Base-by-base conservation (phyloP, 345 rosid species). In the Trapa bicornis region DNA sequence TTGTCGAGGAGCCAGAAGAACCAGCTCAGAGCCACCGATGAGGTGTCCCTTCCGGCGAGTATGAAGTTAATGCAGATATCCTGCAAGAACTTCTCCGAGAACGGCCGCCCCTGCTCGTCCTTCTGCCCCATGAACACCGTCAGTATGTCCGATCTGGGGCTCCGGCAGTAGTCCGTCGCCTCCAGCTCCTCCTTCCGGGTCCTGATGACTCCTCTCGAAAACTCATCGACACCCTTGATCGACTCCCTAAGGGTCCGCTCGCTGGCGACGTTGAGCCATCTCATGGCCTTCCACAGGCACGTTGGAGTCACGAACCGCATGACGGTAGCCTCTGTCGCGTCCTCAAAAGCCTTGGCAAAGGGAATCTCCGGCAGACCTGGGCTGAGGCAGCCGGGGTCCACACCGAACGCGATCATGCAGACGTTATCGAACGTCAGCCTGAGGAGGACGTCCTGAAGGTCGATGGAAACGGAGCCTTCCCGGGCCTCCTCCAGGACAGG, bases 11-110 rank as follows among this genome's bases (percentile, higher is more conserved):
- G 73, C 99, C 99, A 91, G 76, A 88, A 88, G 65, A 88, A 94
- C 99, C 99, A 91, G 72, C 95, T 87, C 73, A 94, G 12, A 29
- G 97, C 97, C 56, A 91, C 99, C 0, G 99, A 91, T 6, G 97
- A 94, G 17, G 99, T 91, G 70, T 94, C 99, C 77, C 99, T 87
- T 35, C 99, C 97, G 22, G 99, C 99, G 66, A 94, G 89, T 33
- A 94, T 94, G 53, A 94, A 89, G 74, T 91, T 94, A 13, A 94
- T 96, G 65, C 99, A 91, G 1, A 94, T 87, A 75, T 91, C 99
- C 8, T 94, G 80, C 73, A 91, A 75, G 67, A 91, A 94, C 83
- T 91, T 89, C 70, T 89, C 85, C 1, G 96, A 87, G 74, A 78
- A 94, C 1, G 85, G 74, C 69, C 69, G 50, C 35, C 86, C 93